Evolutionary conservation across 1,139 yeast species (phyloP).

Genomic region (Spathaspora sp.): DNA sequence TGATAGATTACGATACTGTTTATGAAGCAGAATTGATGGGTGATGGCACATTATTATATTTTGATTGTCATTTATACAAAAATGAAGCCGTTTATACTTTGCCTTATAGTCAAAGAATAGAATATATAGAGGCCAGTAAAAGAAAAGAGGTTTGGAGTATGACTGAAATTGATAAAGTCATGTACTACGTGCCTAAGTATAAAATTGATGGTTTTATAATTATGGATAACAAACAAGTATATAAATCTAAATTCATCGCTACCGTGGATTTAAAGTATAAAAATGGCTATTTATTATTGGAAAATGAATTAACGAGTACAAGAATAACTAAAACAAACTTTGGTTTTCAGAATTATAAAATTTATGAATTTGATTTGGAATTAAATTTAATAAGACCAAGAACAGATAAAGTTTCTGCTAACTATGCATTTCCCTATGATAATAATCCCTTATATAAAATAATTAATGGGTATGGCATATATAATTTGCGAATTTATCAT

Average conservation of each 20-base stretch:
- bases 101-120: not conserved
- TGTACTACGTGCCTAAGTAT: not conserved
- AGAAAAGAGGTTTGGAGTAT: not conserved
- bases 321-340: not conserved
- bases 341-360: not conserved
- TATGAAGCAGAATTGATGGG: conserved; percentile 4
- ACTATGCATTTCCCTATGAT: conserved; percentile 1
- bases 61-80: conserved; percentile 1
- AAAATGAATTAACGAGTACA: not conserved
- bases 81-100: not conserved
- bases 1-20: not conserved
- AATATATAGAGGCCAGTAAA: not conserved
- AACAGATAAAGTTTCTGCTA: conserved; percentile 1
- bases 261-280: conserved; percentile 5
- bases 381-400: not conserved
- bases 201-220: conserved; percentile 3
- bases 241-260: conserved; percentile 4
- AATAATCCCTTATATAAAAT: not conserved
- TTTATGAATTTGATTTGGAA: conserved; percentile 2
- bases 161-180: not conserved
- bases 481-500: not conserved
- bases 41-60: not conserved
- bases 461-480: not conserved
- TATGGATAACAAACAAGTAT: not conserved
- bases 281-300: conserved; percentile 2